Evolutionary conservation across 495 filamentous ascomycete species (phyloP).

Genomic region (Aspergillus cristatus): DNA sequence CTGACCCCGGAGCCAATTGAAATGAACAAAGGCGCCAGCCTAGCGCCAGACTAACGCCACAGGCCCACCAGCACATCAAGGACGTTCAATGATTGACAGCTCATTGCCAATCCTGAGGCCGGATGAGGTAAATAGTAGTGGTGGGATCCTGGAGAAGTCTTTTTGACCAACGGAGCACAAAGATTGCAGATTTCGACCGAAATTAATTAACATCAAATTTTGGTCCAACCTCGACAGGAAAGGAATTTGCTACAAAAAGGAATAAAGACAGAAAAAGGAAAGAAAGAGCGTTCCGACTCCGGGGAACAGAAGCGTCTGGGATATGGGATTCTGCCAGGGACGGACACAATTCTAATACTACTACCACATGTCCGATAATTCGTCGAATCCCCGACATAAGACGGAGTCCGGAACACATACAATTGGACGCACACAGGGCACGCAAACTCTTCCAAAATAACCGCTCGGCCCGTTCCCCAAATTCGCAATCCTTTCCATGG

Average conservation of each 20-base stretch:
- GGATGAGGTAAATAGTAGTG: too few species aligned
- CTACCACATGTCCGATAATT: conserved; percentile 5
- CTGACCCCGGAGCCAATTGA: background rate
- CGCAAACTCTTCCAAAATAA: conserved; percentile 6
- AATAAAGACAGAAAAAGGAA: background rate
- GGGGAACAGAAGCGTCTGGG: too few species aligned
- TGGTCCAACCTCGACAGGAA: too few species aligned
- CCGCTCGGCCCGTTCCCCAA: conserved; percentile 12
- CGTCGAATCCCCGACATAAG: too few species aligned
- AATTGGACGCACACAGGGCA: conserved; percentile 14
- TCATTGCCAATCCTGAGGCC: too few species aligned
- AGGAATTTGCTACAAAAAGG: background rate
- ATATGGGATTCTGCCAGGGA: conserved; percentile 12
- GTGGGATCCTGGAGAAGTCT: too few species aligned
- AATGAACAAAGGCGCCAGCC: background rate
- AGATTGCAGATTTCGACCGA: too few species aligned
- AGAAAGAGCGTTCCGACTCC: too few species aligned
- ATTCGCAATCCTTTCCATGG: conserved; percentile 7
- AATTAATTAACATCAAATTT: too few species aligned
- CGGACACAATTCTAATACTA: conserved; percentile 2
- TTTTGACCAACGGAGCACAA: too few species aligned
- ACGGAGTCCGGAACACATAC: conserved; percentile 2
- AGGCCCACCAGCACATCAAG: conserved; percentile 14
- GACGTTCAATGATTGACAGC: too few species aligned
- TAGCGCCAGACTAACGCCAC: conserved; percentile 1